Conservation (phyloP, 2,329 filamentous ascomycete genomes). For the Pseudocercospora eumusae region DNA sequence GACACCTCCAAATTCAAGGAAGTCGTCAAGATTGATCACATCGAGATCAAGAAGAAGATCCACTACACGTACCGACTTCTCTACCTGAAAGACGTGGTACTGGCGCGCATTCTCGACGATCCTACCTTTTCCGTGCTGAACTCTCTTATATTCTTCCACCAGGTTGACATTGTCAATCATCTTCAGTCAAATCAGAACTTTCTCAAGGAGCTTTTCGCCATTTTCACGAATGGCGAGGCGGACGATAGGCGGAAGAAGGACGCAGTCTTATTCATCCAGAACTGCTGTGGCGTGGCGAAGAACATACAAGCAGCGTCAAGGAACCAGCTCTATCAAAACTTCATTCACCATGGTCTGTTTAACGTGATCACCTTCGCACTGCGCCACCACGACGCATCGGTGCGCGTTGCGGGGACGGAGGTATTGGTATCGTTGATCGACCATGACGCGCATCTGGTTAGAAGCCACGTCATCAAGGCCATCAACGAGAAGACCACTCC, state of each 20-base stretch:
- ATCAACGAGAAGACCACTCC: conserved; percentile 83
- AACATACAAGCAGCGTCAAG: conserved; percentile 83
- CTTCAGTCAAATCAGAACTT: conserved; percentile 80
- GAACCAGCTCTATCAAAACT: conserved; percentile 82
- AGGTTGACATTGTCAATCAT: conserved; percentile 95
- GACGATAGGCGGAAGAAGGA: conserved; percentile 76
- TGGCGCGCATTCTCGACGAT: conserved; percentile 93
- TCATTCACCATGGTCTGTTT: conserved; percentile 82
- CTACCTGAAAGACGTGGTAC: conserved; percentile 97
- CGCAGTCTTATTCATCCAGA: conserved; percentile 92
- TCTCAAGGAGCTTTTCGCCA: conserved; percentile 80
- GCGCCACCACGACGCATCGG: conserved; percentile 76
- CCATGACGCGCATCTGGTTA: conserved; percentile 91
- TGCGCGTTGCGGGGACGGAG: conserved; percentile 89
- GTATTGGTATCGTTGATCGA: conserved; percentile 93
- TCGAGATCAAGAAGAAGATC: conserved; percentile 81
- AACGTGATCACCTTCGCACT: conserved; percentile 90
- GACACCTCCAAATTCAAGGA: conserved; percentile 92
- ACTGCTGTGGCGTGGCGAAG: conserved; percentile 92
- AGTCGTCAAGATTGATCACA: conserved; percentile 87
- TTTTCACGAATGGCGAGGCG: conserved; percentile 70
- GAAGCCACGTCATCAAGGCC: conserved; percentile 87
- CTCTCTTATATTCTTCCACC: conserved; percentile 97
- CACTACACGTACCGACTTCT: conserved; percentile 94
- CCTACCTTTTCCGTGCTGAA: conserved; percentile 97